Conservation (phyloP, 495 filamentous ascomycete genomes). For the Durotheca rogersii region DNA sequence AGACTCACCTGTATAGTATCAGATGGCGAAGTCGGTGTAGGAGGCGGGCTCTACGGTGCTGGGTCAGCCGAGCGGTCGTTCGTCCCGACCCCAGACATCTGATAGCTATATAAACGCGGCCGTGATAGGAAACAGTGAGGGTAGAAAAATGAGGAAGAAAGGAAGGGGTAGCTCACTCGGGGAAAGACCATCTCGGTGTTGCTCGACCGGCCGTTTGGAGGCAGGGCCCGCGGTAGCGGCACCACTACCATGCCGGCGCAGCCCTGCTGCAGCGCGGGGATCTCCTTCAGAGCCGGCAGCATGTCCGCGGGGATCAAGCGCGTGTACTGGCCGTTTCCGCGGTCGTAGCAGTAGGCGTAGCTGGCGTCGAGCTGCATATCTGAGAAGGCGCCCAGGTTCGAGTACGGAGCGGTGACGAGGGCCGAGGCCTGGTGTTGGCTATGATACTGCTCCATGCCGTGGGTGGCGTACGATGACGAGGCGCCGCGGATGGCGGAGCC, state of each 20-base stretch:
- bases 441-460: constrained; percentile 21
- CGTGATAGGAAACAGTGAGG: no score
- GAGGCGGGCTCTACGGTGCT: constrained; percentile 14
- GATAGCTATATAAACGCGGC: no score
- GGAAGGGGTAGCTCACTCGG: constrained; percentile 25
- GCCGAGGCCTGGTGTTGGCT: neutral
- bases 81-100: no score
- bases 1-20: constrained; percentile 43
- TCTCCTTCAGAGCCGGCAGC: constrained; percentile 47
- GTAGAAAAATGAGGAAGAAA: neutral
- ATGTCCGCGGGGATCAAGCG: constrained; percentile 67
- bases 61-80: no score
- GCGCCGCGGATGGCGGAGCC: neutral
- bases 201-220: constrained; percentile 38
- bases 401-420: no score
- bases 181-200: constrained; percentile 33
- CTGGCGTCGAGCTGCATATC: constrained; percentile 22
- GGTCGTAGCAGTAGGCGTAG: constrained; percentile 55
- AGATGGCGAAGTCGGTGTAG: constrained; percentile 21
- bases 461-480: constrained; percentile 6
- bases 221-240: constrained; percentile 39
- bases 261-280: constrained; percentile 36
- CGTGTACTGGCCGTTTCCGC: constrained; percentile 58
- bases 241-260: constrained; percentile 44
- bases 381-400: neutral